Evolutionary conservation across 495 filamentous ascomycete species (phyloP), one percentile per base, ranked within the genome.

Genomic region (Oleoguttula mirabilis): DNA sequence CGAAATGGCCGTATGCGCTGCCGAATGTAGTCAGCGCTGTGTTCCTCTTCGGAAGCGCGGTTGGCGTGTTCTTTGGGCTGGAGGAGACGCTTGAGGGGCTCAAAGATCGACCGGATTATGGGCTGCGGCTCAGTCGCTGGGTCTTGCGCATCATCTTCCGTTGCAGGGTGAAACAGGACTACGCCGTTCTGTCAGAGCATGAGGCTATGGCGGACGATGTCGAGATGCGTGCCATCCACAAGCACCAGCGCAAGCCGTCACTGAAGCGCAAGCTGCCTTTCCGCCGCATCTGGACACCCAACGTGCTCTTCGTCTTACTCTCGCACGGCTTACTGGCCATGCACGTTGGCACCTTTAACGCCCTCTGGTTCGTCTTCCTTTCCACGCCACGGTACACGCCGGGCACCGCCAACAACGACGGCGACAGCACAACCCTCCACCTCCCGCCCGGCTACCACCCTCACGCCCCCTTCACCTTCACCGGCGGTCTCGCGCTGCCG

Each of bases 281-380:
- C 59, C 63, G 66, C 14, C 61, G 64, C 15, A 78, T 82, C 23
- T 80, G 73, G 63, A 79, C 79, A 0, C 63, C 61, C 12, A 77
- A 79, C 32, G 68, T 84, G 5, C 45, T 78, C 16, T 57, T 70
- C 6, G 80, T 79, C 0, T 60, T 86, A 1, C 51, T 82, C 24
- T 67, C 70, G 3, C 78, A 84, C 24, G 74, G 71, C 28, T 65
- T 84, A 7, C 65, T 88, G 12, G 73, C 77, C n/a, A 66, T 83
- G 48, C 83, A 88, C 57, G 76, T 79, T 24, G 73, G 77, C 25
- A 77, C 82, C 6, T 88, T 83, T 66, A 81, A 79, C 60, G 70
- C 78, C 34, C 67, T 87, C 51, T 80, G 79, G 33, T 82, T 79
- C 36, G 69, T 82, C 19, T 83, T 81, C 55, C 64, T 88, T 37